These are phyloP conservation scores for Prunus salicina DNA, from an alignment of 306 rosid genomes.

Conservation along the genomic window DNA sequence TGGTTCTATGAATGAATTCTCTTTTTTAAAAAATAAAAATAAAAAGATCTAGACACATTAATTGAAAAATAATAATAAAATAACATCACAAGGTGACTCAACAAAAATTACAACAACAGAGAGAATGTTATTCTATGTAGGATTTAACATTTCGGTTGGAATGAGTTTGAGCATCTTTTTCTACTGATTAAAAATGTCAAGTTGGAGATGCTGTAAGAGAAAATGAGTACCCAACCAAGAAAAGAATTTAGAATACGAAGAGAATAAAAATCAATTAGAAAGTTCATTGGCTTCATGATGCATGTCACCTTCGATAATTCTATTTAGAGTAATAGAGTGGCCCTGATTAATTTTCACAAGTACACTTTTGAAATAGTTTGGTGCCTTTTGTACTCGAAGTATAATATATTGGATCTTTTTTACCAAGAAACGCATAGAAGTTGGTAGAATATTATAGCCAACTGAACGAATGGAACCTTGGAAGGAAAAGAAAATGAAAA, in stretches of 20 bases:
- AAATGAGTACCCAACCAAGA: neutral
- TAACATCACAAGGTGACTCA: too few species aligned
- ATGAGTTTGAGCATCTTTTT: too few species aligned
- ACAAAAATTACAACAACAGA: too few species aligned
- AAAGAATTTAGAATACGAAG: neutral
- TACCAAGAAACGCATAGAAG: slow-evolving; percentile 3
- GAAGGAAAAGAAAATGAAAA: neutral
- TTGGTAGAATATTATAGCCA: neutral
- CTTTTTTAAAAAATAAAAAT: too few species aligned
- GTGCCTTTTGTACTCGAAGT: slow-evolving; percentile 11
- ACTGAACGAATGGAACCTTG: neutral
- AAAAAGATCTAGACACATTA: too few species aligned
- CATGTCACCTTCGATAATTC: neutral
- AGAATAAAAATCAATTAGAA: neutral
- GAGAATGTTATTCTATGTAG: too few species aligned
- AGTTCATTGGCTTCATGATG: slow-evolving; percentile 1
- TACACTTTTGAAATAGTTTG: neutral
- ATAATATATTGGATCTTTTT: neutral
- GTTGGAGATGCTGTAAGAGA: too few species aligned
- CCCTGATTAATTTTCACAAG: neutral
- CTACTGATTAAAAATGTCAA: too few species aligned
- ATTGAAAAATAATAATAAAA: too few species aligned
- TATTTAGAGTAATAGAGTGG: neutral
- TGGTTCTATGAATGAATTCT: too few species aligned
- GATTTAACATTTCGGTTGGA: too few species aligned